Evolutionary conservation across 352 stramenopile genomes (phyloP), one percentile per base, ranked within the genome.

Genomic region (Plasmopara viticola): DNA sequence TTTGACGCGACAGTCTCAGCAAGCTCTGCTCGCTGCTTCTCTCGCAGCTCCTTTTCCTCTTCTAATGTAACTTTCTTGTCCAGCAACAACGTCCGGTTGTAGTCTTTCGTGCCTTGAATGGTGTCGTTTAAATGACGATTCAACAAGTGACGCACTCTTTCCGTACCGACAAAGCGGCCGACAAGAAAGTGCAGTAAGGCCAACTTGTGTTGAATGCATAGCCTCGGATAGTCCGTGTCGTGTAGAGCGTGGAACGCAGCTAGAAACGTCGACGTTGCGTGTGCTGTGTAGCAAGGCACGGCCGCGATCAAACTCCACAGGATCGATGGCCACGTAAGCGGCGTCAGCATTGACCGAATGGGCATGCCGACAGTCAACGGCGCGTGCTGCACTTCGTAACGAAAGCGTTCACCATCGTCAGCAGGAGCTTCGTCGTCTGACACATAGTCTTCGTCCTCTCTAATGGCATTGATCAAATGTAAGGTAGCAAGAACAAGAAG

Each of bases 391-490:
- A 91, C 79, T 53, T 93, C 80, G 54, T 82, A 92, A 33, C 78
- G 76, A 56, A 87, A 91, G 7, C 78, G 78, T 41, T 93, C 84
- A 17, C 70, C 60, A 39, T 91, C 80, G 47, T 95, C 84, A 68
- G 90, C 87, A 6, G 76, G 70, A 8, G 51, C 73, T 60, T 95
- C 84, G 25, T 93, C 84, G 50, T 95, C 84, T 2, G 82, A 91
- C 34, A 89, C 61, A 51, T 91, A 90, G 45, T 91, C 78, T n/a
- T 93, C 84, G 44, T 90, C 82, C 49, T 93, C 83, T 33, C 78
- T 81, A 38, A 25, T 25, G 20, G 20, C 20, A 25, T 25, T 25
- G 20, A 25, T 25, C 3, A 25, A 25, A 25, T 25, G 20, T 25
- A 25, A 25, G 20, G 20, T 3, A 25, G 20, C 20, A 25, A 25